Conservation (phyloP, 2,329 filamentous ascomycete species). For the Laburnicola sp. region DNA sequence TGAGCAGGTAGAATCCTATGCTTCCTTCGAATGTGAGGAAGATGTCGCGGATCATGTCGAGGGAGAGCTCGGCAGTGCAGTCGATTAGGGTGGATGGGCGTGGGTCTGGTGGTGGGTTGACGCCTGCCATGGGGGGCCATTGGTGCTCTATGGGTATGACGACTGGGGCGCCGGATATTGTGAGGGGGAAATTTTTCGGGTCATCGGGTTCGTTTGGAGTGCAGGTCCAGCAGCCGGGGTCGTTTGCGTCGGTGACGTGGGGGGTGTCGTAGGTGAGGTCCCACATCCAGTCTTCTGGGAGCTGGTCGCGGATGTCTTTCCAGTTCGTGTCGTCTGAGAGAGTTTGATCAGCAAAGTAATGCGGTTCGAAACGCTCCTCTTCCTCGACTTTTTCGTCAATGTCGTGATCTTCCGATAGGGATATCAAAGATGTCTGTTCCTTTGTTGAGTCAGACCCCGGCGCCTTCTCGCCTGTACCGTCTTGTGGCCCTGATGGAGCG, state of each 20-base stretch:
- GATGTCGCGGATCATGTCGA: conserved; percentile 17
- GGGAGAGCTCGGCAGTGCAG: conserved; percentile 5
- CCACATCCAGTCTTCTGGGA: conserved; percentile 16
- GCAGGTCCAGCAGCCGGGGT: conserved; percentile 18
- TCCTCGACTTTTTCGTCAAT: not conserved
- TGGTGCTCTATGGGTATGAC: conserved; percentile 22
- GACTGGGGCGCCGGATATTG: conserved; percentile 17
- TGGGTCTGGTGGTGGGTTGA: conserved; percentile 22
- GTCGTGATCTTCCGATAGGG: not conserved
- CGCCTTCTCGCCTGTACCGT: too few relatives aligned
- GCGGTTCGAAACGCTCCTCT: not conserved
- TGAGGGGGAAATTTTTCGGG: conserved; percentile 17
- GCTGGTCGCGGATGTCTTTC: conserved; percentile 9
- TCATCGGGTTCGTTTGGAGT: conserved; percentile 13
- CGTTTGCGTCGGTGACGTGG: not conserved
- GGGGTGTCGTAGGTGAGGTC: conserved; percentile 14
- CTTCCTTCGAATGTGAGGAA: conserved; percentile 24
- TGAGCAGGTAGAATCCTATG: conserved; percentile 22
- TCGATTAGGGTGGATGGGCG: conserved; percentile 17
- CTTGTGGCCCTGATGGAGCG: too few relatives aligned
- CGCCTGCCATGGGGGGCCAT: conserved; percentile 22
- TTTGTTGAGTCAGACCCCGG: too few relatives aligned
- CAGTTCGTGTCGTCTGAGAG: not conserved
- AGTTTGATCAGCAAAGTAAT: not conserved
- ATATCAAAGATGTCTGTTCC: too few relatives aligned